Percentiles rank a stretch among this genome's conserved stretches.
These are phyloP conservation scores for Glarea lozoyensis DNA, from an alignment of 495 filamentous ascomycete species.

Conservation along the genomic window DNA sequence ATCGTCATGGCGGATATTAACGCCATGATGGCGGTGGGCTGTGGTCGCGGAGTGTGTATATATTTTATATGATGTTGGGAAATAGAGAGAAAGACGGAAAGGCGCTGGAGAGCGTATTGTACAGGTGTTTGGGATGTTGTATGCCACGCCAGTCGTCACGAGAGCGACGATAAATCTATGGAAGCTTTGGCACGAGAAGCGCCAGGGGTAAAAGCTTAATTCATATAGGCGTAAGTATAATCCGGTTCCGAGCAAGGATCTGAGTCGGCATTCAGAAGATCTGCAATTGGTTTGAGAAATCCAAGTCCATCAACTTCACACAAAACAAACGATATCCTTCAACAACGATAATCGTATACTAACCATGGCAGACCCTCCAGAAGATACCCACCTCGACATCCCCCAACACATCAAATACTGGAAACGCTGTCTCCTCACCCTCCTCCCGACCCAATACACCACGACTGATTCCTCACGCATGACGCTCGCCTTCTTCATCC, in stretches of 20 bases:
- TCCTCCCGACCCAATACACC: conserved; percentile 73
- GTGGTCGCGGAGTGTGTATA: too few relatives aligned
- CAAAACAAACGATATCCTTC: too few relatives aligned
- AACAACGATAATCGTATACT: too few relatives aligned
- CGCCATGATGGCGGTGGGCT: too few relatives aligned
- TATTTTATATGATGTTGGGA: background rate
- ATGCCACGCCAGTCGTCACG: too few relatives aligned
- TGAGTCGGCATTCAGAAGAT: too few relatives aligned
- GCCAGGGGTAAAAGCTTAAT: background rate
- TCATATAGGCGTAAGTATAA: conserved; percentile 9
- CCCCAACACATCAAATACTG: conserved; percentile 83
- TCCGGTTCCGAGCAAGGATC: conserved; percentile 4
- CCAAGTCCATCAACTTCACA: too few relatives aligned
- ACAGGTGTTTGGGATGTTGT: too few relatives aligned
- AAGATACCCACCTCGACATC: conserved; percentile 48
- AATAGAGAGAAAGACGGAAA: conserved; percentile 11
- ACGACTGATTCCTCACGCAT: conserved; percentile 84
- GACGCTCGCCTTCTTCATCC: conserved; percentile 77
- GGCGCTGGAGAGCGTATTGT: background rate
- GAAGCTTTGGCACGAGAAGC: background rate
- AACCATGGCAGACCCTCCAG: conserved; percentile 20
- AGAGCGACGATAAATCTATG: too few relatives aligned
- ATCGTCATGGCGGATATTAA: conserved; percentile 68
- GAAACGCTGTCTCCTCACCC: conserved; percentile 75
- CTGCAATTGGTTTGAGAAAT: too few relatives aligned